These are phyloP conservation scores for Takashimella koratensis DNA, from an alignment of 1,284 basidiomycete genomes.

Conservation along the genomic window DNA sequence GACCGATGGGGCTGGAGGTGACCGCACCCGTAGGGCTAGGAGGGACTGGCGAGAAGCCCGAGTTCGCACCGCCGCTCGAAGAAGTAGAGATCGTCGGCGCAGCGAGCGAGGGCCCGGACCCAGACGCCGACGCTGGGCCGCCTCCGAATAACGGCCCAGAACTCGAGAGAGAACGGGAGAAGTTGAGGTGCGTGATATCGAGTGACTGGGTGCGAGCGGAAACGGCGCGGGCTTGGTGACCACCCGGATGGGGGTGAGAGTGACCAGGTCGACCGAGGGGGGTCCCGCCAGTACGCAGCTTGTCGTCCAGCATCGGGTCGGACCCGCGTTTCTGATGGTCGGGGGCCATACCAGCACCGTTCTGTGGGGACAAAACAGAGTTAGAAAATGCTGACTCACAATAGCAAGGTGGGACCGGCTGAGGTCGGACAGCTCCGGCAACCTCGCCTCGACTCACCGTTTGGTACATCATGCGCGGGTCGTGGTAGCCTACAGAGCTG, in stretches of 20 bases:
- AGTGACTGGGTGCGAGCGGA: slow-evolving; percentile 48
- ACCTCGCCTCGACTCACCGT: no score
- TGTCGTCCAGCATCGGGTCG: slow-evolving; percentile 80
- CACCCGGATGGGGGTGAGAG: slow-evolving; percentile 48
- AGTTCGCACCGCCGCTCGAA: background rate
- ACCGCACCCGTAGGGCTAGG: background rate
- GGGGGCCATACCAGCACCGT: no score
- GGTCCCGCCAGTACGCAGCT: slow-evolving; percentile 68
- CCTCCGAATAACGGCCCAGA: background rate
- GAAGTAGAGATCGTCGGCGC: background rate
- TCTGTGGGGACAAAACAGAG: no score
- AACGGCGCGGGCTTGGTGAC: slow-evolving; percentile 32
- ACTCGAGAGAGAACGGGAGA: slow-evolving; percentile 27
- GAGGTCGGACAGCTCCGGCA: no score
- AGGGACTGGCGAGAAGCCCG: background rate
- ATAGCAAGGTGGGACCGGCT: no score
- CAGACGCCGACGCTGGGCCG: background rate
- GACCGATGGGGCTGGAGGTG: background rate
- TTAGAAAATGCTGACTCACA: no score
- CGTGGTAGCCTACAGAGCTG: background rate
- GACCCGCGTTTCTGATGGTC: slow-evolving; percentile 84
- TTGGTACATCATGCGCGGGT: background rate
- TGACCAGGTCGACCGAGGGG: slow-evolving; percentile 59
- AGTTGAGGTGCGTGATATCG: slow-evolving; percentile 49
- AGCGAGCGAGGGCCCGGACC: background rate